phyloP scores from a whole-genome alignment of 306 rosid species.

The Heteromeles arbutifolia region DNA sequence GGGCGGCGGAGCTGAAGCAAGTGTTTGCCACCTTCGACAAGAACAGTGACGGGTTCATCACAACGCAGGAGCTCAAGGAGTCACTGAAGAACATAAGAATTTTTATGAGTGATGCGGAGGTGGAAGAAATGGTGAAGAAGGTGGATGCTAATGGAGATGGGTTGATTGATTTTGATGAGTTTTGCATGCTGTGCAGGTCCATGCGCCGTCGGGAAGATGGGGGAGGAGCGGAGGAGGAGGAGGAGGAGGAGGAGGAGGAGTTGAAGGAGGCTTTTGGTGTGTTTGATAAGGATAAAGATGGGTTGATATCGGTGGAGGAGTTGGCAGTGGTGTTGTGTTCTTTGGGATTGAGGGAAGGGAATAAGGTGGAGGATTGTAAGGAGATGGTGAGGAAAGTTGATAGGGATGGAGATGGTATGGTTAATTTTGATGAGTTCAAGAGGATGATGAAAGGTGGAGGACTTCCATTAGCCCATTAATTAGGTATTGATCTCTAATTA shows the following conservation, averaged over 20 bases:
- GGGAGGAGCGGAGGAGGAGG: conserved; percentile 4
- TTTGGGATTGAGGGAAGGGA: conserved; percentile 69
- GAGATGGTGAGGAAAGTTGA: conserved; percentile 82
- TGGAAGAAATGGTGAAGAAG: conserved; percentile 50
- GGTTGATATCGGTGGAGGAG: conserved; percentile 64
- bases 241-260: conserved; percentile 20
- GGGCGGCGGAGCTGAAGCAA: conserved; percentile 32
- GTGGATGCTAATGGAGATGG: conserved; percentile 78
- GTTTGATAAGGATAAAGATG: conserved; percentile 69
- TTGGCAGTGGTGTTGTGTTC: conserved; percentile 49
- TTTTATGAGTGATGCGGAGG: conserved; percentile 45
- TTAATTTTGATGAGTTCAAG: conserved; percentile 80
- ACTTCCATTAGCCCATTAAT: conserved; percentile 19
- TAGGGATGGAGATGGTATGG: conserved; percentile 92
- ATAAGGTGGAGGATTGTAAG: conserved; percentile 50
- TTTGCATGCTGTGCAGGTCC: conserved; percentile 35
- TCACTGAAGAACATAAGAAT: conserved; percentile 60
- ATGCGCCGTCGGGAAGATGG: not conserved
- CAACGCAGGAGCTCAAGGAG: conserved; percentile 58
- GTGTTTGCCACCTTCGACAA: conserved; percentile 71
- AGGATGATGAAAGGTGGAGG: conserved; percentile 55
- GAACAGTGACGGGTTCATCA: conserved; percentile 69
- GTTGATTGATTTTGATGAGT: conserved; percentile 73
- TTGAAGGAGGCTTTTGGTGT: conserved; percentile 80
- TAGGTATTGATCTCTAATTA: not conserved